Percentiles rank a stretch among this genome's conserved stretches.
Conservation (phyloP, 2,329 filamentous ascomycete genomes). For the Cercospora sp. region DNA sequence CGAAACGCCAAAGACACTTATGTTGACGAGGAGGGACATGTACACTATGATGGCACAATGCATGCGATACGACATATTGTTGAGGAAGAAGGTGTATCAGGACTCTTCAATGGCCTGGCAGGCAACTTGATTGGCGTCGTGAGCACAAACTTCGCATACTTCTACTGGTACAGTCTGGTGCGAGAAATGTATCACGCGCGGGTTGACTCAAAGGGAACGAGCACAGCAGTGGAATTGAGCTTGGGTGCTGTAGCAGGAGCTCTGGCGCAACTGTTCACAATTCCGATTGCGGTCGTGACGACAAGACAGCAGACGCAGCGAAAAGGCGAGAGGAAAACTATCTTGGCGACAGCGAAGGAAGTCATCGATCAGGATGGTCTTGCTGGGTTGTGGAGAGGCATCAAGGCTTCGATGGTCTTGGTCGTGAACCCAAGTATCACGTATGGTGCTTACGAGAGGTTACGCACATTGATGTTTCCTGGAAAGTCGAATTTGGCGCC, state of each 20-base stretch:
- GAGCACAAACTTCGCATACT: constrained; percentile 98
- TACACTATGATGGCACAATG: constrained; percentile 82
- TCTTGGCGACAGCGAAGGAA: constrained; percentile 84
- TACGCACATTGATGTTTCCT: constrained; percentile 76
- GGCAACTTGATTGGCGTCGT: constrained; percentile 88
- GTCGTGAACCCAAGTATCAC: constrained; percentile 97
- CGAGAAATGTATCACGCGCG: constrained; percentile 72
- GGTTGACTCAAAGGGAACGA: constrained; percentile 51
- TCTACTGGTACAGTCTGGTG: constrained; percentile 96
- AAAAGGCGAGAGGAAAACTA: constrained; percentile 79
- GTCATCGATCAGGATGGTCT: constrained; percentile 89
- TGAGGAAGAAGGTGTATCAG: constrained; percentile 73
- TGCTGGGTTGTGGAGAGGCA: constrained; percentile 85
- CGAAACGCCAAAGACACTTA: constrained; percentile 44
- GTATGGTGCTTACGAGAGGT: constrained; percentile 91
- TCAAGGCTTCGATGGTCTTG: constrained; percentile 93
- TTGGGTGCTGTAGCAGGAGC: constrained; percentile 87
- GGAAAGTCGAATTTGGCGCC: constrained; percentile 73
- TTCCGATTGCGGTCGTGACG: constrained; percentile 92
- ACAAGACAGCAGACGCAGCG: constrained; percentile 93
- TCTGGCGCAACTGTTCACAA: constrained; percentile 91
- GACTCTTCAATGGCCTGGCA: constrained; percentile 85
- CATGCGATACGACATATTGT: constrained; percentile 87
- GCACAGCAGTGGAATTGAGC: constrained; percentile 78
- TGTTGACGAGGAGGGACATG: constrained; percentile 51